Conservation (phyloP, 176 grass and related monocot species). For the Lolium rigidum region DNA sequence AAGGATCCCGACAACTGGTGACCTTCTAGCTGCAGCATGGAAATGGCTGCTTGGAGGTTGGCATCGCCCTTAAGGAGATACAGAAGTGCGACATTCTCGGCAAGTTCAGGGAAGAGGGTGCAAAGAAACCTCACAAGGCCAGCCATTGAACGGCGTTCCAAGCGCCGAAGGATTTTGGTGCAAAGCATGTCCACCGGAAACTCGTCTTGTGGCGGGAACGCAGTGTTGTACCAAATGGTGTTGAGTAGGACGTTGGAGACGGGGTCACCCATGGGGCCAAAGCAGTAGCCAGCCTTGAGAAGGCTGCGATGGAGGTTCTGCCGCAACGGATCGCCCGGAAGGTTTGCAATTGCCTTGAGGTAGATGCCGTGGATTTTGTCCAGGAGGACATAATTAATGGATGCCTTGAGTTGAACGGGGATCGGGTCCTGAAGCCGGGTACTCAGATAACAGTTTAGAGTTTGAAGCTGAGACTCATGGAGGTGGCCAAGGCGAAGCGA, state of each 20-base stretch:
- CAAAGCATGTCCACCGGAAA: not conserved
- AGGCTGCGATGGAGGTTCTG: not conserved
- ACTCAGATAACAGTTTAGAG: not conserved
- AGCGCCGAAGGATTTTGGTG: not conserved
- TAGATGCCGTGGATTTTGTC: not conserved
- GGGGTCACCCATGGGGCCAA: not conserved
- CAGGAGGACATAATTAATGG: not conserved
- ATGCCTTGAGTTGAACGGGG: not conserved
- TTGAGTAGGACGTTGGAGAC: slow-evolving; percentile 1
- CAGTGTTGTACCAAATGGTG: not conserved
- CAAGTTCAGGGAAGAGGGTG: not conserved
- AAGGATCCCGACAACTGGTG: not conserved
- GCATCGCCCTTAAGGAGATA: not conserved
- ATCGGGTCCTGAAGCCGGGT: too few relatives aligned
- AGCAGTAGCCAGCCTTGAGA: not conserved
- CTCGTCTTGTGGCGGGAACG: not conserved
- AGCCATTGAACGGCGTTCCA: not conserved
- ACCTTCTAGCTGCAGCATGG: not conserved
- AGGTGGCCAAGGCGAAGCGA: not conserved
- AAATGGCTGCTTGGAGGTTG: not conserved
- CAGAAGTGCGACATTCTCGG: not conserved
- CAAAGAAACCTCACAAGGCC: not conserved
- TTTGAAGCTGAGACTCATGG: not conserved
- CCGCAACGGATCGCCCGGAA: not conserved
- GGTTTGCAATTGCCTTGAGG: not conserved